These are phyloP conservation scores for Suillus subaureus DNA, from an alignment of 768 basidiomycete species.

Conservation along the genomic window DNA sequence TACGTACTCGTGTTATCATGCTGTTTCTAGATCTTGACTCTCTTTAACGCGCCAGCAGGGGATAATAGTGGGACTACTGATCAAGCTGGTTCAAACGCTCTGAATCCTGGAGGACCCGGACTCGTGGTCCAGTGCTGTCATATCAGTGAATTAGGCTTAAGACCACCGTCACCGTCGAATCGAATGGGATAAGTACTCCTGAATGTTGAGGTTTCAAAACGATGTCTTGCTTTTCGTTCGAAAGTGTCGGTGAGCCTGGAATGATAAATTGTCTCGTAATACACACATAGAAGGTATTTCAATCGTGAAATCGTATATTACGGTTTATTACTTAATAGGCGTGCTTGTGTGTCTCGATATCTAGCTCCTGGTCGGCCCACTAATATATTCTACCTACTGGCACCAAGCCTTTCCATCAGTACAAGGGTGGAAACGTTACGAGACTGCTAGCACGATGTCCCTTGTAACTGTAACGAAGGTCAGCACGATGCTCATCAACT, in stretches of 20 bases:
- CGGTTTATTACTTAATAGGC: neutral
- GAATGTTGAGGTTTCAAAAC: neutral
- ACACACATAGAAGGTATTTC: neutral
- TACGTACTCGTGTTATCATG: neutral
- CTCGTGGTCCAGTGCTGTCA: neutral
- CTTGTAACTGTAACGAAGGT: neutral
- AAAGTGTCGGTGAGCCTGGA: neutral
- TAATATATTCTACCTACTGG: neutral
- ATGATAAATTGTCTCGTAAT: no score
- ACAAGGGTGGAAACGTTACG: neutral
- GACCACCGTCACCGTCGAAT: neutral
- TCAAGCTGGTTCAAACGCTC: neutral
- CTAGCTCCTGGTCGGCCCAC: neutral
- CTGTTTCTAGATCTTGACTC: neutral
- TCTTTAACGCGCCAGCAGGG: neutral
- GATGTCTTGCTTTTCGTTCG: neutral
- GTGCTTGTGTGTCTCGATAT: neutral
- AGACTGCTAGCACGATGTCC: constrained; percentile 2
- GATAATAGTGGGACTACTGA: neutral
- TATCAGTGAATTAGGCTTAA: neutral
- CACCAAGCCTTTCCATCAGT: neutral
- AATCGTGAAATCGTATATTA: constrained; percentile 2
- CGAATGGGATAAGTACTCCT: neutral
- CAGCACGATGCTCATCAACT: neutral
- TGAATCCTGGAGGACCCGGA: neutral